Base-by-base conservation (phyloP, 805 yeast genomes). In the Nakazawaea siamensis region DNA sequence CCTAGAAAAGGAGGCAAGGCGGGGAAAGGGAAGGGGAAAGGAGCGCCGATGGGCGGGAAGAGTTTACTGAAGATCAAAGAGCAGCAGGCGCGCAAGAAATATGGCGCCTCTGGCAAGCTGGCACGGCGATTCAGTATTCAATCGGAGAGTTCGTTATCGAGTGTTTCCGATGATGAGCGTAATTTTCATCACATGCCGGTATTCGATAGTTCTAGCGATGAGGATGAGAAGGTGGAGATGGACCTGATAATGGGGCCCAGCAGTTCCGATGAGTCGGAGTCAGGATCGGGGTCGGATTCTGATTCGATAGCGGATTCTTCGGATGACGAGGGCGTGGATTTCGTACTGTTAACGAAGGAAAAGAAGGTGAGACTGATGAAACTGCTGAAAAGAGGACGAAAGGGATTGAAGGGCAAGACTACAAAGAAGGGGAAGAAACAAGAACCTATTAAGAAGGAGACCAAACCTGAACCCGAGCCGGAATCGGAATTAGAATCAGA, bases 261-360 rank as follows among this genome's bases (percentile, higher is more conserved):
- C 5, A 33, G 40, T 27, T 65, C 55, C 11, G 60, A 54, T 5
- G 66, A 55, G 13, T 63, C 55, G 24, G 66, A 64, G 15, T 62
- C 64, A 24, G 64, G 55, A 20, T 57, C 54, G 19, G 53, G 46
- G 3, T 51, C 51, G 18, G 61, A 54, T 10, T 54, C 51, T 13
- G 58, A 58, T 10, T 52, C 52, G 13, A 50, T 52, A 12, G 23
- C 7, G 7, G 50, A 53, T 2, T 60, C 70, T 9, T 70, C 77
- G 9, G 73, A 80, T 0, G 85, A 76, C 44, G 76, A 76, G 24
- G 76, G 74, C 44, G 75, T 80, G 2, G 90, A 82, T 55, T 80
- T 78, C 51, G 83, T 81, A 12, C 73, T 71, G 51, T 56, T 82
- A 41, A 81, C 83, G 24, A 82, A 80, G 8, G 80, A 79, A 51